Evolutionary conservation across 768 basidiomycete species (phyloP).

Genomic region (Daedaleopsis sinensis): DNA sequence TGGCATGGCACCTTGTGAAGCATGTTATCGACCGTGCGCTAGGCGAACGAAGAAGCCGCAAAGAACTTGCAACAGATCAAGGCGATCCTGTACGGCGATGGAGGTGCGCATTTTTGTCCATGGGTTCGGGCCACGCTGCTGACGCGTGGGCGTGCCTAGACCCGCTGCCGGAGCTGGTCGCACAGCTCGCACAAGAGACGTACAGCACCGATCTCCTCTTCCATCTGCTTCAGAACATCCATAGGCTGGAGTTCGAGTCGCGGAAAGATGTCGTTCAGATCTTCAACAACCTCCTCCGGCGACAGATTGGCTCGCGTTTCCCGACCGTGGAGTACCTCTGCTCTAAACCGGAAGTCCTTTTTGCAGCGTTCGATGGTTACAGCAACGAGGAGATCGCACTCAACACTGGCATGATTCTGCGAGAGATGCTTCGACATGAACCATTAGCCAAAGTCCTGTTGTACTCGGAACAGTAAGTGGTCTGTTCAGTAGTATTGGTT

Average conservation of each 20-base stretch:
- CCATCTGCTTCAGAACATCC: constrained; percentile 78
- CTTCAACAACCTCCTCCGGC: constrained; percentile 84
- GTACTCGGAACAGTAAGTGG: constrained; percentile 88
- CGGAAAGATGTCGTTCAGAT: constrained; percentile 85
- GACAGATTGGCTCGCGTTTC: constrained; percentile 91
- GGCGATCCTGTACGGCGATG: constrained; percentile 83
- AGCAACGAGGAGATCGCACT: constrained; percentile 95
- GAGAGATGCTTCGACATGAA: constrained; percentile 96
- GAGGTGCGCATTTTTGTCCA: constrained; percentile 53
- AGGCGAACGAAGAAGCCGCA: constrained; percentile 90
- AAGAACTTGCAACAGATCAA: constrained; percentile 93
- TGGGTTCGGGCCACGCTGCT: not conserved
- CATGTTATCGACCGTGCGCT: constrained; percentile 10
- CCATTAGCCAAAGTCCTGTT: constrained; percentile 87
- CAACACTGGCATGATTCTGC: constrained; percentile 97
- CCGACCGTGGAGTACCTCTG: constrained; percentile 97
- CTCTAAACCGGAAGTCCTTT: constrained; percentile 74
- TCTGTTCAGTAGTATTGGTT: not conserved
- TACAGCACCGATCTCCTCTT: constrained; percentile 89
- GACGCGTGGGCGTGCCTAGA: constrained; percentile 44
- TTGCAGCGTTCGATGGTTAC: constrained; percentile 89
- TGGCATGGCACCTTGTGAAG: not conserved
- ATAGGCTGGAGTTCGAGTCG: constrained; percentile 92
- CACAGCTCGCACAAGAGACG: constrained; percentile 94
- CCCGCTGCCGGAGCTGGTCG: constrained; percentile 85